Evolutionary conservation across 2,329 filamentous ascomycete species (phyloP), one percentile per base, ranked within the genome.

Genomic region (Calonectria pteridis): DNA sequence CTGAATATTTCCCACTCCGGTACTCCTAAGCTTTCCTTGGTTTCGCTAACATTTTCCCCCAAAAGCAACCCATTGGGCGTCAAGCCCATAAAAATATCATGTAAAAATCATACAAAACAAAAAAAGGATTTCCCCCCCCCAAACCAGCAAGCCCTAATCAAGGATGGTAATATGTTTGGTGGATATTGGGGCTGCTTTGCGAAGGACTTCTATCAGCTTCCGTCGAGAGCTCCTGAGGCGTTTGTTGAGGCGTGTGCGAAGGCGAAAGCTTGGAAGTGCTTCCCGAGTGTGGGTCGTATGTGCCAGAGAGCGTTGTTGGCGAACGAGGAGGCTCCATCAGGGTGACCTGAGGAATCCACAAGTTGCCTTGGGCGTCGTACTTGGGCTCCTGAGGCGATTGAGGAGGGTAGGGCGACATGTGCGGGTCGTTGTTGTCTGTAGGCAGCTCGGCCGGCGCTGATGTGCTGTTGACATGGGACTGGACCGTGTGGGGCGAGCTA

Each of bases 331-430:
- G 74, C 51, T 81, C 79, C 68, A 84, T 75, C 76, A 82, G 81
- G 69, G 82, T 82, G 58, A 83, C 82, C 58, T 84, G 82, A 20
- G 82, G 82, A 69, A 81, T 67, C 83, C 83, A 84, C 18, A 82
- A 62, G 58, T 82, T 83, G 51, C 81, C 81, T 53, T 83, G 77
- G 23, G 77, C 79, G 71, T 83, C 82, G 23, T 82, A 77, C 73
- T 83, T 83, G 26, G 80, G 78, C 69, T 77, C 76, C n/a, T 76
- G 58, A 53, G 43, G 66, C 31, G 76, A 66, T 55, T 73, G 75
- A 46, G 43, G 75, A 14, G 75, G 71, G 50, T 74, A 72, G 16
- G 78, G 78, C 14, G 77, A 77, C 40, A 49, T 28, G 33, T 72
- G 69, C 46, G 69, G 43, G 23, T 73, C 73, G 43, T 79, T 67